These are phyloP conservation scores for Arachis stenosperma DNA, from an alignment of 306 rosid genomes.

Conservation along the genomic window DNA sequence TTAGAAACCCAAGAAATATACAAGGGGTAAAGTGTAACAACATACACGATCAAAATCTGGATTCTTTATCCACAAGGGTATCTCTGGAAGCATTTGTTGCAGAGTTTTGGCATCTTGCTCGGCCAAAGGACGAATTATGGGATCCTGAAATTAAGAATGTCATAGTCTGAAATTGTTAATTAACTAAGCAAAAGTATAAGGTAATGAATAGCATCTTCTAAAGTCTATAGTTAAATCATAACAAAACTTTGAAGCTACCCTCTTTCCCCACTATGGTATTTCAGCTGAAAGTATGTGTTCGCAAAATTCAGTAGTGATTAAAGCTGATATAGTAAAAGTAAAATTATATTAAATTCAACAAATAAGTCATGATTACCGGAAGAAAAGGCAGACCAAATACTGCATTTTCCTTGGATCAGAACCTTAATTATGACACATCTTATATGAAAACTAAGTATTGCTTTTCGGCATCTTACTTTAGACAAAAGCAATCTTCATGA, in stretches of 20 bases:
- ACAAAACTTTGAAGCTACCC: neutral
- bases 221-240: neutral
- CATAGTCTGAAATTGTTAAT: conserved; percentile 24
- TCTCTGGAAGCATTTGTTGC: conserved; percentile 69
- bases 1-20: conserved; percentile 1
- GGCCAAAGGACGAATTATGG: conserved; percentile 67
- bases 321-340: too few relatives aligned
- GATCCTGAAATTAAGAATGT: conserved; percentile 59
- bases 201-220: neutral
- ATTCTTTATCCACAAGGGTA: conserved; percentile 82
- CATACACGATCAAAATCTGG: conserved; percentile 91
- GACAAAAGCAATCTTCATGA: neutral
- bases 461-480: conserved; percentile 3
- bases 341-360: neutral
- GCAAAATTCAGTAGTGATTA: neutral
- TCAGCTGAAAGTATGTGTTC: neutral
- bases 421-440: neutral
- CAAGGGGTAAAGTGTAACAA: conserved; percentile 13
- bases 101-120: conserved; percentile 65
- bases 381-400: neutral
- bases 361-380: neutral
- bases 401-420: neutral
- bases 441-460: neutral
- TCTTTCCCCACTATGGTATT: conserved; percentile 4
- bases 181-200: neutral